Conservation (phyloP, 2,329 filamentous ascomycete genomes). For the Venturia effusa region DNA sequence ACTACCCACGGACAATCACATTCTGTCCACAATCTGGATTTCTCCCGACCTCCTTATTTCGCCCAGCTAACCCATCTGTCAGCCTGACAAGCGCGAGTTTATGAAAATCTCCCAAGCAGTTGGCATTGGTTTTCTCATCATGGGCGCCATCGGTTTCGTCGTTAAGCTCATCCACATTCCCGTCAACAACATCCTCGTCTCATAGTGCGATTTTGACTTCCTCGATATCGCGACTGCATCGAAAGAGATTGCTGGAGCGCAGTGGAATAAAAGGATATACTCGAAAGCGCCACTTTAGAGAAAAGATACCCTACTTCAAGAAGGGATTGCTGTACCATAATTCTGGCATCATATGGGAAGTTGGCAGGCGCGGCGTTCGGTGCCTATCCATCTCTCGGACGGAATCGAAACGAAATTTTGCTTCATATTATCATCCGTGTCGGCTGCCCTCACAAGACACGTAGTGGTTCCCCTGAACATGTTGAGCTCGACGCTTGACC, state of each 20-base stretch:
- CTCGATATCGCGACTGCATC: not conserved
- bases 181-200: constrained; percentile 58
- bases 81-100: constrained; percentile 18
- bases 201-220: constrained; percentile 1
- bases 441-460: not conserved
- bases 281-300: not conserved
- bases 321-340: not conserved
- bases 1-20: not conserved
- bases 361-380: not conserved
- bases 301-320: not conserved
- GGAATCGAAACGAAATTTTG: not conserved
- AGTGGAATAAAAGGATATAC: too few species aligned
- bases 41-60: not conserved
- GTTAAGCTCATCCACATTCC: constrained; percentile 64
- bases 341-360: not conserved
- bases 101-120: constrained; percentile 53
- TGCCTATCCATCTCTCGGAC: not conserved
- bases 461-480: too few species aligned
- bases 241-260: not conserved
- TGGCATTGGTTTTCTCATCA: constrained; percentile 58
- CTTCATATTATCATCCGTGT: not conserved
- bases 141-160: constrained; percentile 59
- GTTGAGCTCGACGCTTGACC: not conserved
- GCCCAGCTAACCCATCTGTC: not conserved
- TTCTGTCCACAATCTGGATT: not conserved